Evolutionary conservation across 2,329 filamentous ascomycete genomes (phyloP), one percentile per base, ranked within the genome.

Genomic region (Stachybotrys chartarum): DNA sequence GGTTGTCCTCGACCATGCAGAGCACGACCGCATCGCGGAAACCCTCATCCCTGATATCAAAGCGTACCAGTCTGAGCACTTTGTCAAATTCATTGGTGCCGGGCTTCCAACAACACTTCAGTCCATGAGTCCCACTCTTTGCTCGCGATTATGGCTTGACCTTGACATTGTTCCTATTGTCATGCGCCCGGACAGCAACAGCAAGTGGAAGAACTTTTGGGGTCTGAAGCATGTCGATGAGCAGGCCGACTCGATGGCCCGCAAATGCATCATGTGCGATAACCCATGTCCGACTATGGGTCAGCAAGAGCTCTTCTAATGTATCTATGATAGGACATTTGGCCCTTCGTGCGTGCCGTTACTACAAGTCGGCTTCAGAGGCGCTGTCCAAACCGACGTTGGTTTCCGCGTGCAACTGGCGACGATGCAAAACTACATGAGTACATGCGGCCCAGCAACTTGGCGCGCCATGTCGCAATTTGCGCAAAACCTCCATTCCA

Each of bases 241-340:
- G 67, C 85, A 91, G 68, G 88, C 90, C 1, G 90, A 93, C 66
- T 88, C 86, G 1, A 88, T 92, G 81, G 86, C 86, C 1, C 79
- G 90, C 58, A 92, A 91, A 74, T 90, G 87, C 67, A 79, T 91
- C 58, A 81, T 85, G 85, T 88, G 71, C 5, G 35, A 42, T 10
- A 7, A 48, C 17, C 54, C 56, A 48, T 7, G 3, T 53, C 49
- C n/a, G 30, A 10, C 49, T 53, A 42, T 35, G 44, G 4, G 0
- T 18, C 14, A 17, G 52, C 48, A 57, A 16, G 58, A 35, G 17
- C 24, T 31, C 12, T 47, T 17, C 16, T 32, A 14, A 42, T 42
- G 35, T 4, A 42, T 42, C 6, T 49, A 12, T 12, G 24, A n/a
- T 55, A 88, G 85, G 67, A 76, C 85, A 61, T 92, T 91, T 62